Evolutionary conservation across 768 basidiomycete genomes (phyloP).

Genomic region (Trametes villosa): DNA sequence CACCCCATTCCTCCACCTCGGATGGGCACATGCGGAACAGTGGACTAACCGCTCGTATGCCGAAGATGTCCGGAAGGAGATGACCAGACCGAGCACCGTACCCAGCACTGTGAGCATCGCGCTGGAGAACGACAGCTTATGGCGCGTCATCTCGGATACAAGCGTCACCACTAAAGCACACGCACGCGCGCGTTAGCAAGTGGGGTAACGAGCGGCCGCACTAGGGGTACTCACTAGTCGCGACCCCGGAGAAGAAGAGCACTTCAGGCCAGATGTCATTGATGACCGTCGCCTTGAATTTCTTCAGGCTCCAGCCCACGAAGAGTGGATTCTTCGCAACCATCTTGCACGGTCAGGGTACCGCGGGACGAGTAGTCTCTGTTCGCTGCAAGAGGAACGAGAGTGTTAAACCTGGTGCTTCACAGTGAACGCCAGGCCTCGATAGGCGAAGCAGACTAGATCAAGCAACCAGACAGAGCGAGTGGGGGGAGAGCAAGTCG

Average conservation of each 20-base stretch:
- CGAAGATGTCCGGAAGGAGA: conserved; percentile 74
- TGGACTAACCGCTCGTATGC: conserved; percentile 63
- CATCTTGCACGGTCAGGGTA: conserved; percentile 6
- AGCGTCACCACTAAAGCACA: conserved; percentile 54
- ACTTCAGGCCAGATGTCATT: conserved; percentile 72
- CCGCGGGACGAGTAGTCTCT: not conserved
- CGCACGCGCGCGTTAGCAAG: not conserved
- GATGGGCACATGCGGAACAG: not conserved
- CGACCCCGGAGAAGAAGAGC: conserved; percentile 62
- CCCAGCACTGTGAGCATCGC: conserved; percentile 70
- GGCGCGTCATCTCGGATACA: conserved; percentile 53
- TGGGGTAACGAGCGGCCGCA: conserved; percentile 31
- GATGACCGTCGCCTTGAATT: conserved; percentile 61
- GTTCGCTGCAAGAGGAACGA: not conserved
- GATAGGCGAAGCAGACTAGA: not conserved
- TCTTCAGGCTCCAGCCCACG: conserved; percentile 52
- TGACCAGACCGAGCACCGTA: conserved; percentile 72
- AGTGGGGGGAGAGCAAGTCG: not conserved
- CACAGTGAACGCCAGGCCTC: not conserved
- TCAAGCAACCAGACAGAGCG: not conserved
- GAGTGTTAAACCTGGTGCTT: not conserved
- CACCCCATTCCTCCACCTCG: not conserved
- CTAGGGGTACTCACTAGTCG: conserved; percentile 53
- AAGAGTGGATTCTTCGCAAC: conserved; percentile 52
- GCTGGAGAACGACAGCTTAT: conserved; percentile 55